phyloP scores from a whole-genome alignment of 495 filamentous ascomycete genomes.

The Penicillium cataractarum region DNA sequence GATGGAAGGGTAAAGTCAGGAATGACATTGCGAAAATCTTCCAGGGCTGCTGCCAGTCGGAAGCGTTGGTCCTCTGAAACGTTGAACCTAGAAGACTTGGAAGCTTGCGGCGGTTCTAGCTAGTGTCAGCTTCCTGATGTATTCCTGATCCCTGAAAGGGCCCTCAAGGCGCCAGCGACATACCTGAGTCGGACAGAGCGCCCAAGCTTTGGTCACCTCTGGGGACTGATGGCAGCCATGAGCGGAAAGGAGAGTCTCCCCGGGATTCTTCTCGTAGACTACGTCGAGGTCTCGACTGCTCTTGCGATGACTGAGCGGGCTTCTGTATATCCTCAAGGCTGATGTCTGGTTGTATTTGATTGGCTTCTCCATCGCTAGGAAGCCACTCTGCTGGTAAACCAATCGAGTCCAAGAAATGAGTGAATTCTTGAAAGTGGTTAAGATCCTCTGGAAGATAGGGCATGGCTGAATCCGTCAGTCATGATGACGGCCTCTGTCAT shows the following conservation, averaged over 20 bases:
- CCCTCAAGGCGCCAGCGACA: conserved; percentile 1
- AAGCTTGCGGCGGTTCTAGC: conserved; percentile 36
- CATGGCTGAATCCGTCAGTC: conserved; percentile 28
- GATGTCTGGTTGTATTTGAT: conserved; percentile 31
- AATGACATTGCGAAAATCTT: conserved; percentile 43
- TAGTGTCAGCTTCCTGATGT: background rate
- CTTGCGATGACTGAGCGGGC: conserved; percentile 18
- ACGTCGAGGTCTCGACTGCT: conserved; percentile 27
- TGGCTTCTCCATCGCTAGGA: conserved; percentile 32
- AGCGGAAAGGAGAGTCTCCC: conserved; percentile 44
- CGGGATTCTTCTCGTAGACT: conserved; percentile 34
- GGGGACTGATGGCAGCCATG: conserved; percentile 46
- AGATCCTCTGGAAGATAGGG: conserved; percentile 43
- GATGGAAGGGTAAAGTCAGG: conserved; percentile 43
- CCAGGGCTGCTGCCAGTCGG: conserved; percentile 39
- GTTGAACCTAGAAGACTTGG: conserved; percentile 33
- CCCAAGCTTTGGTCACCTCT: conserved; percentile 42
- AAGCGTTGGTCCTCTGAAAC: conserved; percentile 43
- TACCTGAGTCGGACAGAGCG: conserved; percentile 41
- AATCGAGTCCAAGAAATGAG: conserved; percentile 47
- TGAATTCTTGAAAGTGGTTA: conserved; percentile 48
- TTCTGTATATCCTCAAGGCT: conserved; percentile 31
- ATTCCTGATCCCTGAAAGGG: background rate
- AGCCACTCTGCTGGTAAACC: conserved; percentile 46
- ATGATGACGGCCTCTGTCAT: background rate